A percentile compares a stretch with the other conserved stretches of the same genome.
Evolutionary conservation across 2,329 filamentous ascomycete species (phyloP).

Genomic region (Nothophoma quercina): DNA sequence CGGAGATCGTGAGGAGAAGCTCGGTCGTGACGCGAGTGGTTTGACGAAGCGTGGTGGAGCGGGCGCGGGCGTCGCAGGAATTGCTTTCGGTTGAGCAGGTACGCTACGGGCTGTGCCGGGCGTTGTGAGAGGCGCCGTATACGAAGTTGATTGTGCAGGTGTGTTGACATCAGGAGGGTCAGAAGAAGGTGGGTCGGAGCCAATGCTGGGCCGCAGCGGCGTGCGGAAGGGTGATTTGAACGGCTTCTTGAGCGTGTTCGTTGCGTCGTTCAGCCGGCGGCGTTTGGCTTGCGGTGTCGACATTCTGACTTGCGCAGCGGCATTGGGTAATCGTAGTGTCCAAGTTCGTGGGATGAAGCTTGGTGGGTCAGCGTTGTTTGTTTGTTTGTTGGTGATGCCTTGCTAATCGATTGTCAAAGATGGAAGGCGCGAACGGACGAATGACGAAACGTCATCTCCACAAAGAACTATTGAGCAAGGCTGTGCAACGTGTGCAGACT

Average conservation of each 20-base stretch:
- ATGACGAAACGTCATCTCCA: too few species aligned
- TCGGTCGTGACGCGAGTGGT: conserved; percentile 23
- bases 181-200: conserved; percentile 35
- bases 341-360: background rate
- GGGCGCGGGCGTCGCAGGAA: conserved; percentile 8
- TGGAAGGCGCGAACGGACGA: conserved; percentile 7
- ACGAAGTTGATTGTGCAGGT: conserved; percentile 6
- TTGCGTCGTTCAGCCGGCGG: conserved; percentile 66
- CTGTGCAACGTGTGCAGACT: too few species aligned
- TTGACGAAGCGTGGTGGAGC: conserved; percentile 18
- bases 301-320: conserved; percentile 44
- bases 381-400: conserved; percentile 5
- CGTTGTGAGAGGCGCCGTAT: background rate
- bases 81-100: background rate
- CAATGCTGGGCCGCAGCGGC: conserved; percentile 40
- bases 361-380: background rate
- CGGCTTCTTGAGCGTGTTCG: conserved; percentile 69
- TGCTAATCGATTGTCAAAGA: background rate
- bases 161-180: conserved; percentile 30
- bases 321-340: conserved; percentile 22
- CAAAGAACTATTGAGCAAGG: too few species aligned
- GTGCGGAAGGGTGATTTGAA: conserved; percentile 74
- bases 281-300: conserved; percentile 66
- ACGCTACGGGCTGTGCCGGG: background rate
- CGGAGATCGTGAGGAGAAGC: conserved; percentile 12